A percentile compares a stretch with the other conserved stretches of the same genome.
These are phyloP conservation scores for Malania oleifera DNA, from an alignment of 164 flowering plant species.

Conservation along the genomic window DNA sequence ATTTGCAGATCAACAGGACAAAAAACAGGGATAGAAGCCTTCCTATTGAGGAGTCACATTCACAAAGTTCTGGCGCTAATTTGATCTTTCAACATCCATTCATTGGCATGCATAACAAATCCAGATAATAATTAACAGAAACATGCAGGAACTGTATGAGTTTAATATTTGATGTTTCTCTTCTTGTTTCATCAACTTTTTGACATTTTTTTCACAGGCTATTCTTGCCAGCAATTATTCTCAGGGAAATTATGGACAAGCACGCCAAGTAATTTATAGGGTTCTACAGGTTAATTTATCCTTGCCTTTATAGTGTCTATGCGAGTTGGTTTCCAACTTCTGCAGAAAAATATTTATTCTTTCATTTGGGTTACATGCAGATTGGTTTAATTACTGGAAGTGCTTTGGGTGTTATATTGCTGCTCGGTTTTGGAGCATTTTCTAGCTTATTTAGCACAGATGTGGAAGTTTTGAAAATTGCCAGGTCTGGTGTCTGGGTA, in stretches of 20 bases:
- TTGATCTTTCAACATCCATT: too few relatives aligned
- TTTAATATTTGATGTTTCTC: neutral
- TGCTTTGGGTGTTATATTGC: constrained; percentile 52
- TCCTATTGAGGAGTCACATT: too few relatives aligned
- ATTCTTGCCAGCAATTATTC: constrained; percentile 75
- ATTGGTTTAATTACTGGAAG: constrained; percentile 63
- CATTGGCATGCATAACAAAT: too few relatives aligned
- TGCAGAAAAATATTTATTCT: neutral
- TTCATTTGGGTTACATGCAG: constrained; percentile 34
- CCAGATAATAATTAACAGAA: too few relatives aligned
- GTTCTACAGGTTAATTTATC: constrained; percentile 53
- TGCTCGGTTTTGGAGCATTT: constrained; percentile 66
- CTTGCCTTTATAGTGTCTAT: neutral
- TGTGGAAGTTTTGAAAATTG: constrained; percentile 62
- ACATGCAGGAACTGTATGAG: neutral
- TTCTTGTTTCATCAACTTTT: neutral
- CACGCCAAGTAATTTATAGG: constrained; percentile 57
- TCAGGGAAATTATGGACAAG: constrained; percentile 57
- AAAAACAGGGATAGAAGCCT: too few relatives aligned
- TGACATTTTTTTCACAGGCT: constrained; percentile 45
- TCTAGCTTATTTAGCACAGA: constrained; percentile 66
- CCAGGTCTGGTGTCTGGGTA: constrained; percentile 75
- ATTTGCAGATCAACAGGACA: too few relatives aligned
- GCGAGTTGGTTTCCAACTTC: neutral
- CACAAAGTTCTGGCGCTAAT: neutral